Conservation (phyloP, 2,329 filamentous ascomycete species). For the Alternaria sp. region DNA sequence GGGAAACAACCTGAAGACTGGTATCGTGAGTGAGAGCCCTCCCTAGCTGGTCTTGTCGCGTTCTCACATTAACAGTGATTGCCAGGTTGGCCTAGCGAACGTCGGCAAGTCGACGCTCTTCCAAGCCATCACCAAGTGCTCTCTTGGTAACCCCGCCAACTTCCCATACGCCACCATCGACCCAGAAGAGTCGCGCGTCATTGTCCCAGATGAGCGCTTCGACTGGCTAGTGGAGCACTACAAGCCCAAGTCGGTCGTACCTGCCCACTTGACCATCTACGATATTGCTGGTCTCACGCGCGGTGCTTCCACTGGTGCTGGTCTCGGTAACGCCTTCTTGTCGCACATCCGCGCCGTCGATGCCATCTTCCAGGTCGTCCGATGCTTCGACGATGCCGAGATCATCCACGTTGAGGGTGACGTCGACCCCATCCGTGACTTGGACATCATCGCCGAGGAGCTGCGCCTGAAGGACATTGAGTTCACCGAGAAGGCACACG, state of each 20-base stretch:
- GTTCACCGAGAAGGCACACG: slow-evolving; percentile 94
- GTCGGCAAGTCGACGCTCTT: slow-evolving; percentile 99
- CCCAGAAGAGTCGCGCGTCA: slow-evolving; percentile 95
- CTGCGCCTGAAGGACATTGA: slow-evolving; percentile 98
- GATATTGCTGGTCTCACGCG: slow-evolving; percentile 97
- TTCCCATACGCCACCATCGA: slow-evolving; percentile 99
- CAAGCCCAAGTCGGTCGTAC: slow-evolving; percentile 96
- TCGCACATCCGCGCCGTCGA: slow-evolving; percentile 98
- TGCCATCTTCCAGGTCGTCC: slow-evolving; percentile 96
- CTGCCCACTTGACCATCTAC: slow-evolving; percentile 96
- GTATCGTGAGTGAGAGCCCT: slow-evolving; percentile 81
- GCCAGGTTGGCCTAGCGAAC: slow-evolving; percentile 94
- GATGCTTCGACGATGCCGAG: slow-evolving; percentile 98
- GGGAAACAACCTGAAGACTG: slow-evolving; percentile 98
- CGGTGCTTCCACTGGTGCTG: slow-evolving; percentile 94
- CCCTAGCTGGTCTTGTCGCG: slow-evolving; percentile 35
- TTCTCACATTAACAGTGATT: slow-evolving; percentile 53
- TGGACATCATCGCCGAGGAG: slow-evolving; percentile 97
- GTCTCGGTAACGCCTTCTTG: slow-evolving; percentile 96
- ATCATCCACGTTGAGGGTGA: slow-evolving; percentile 99
- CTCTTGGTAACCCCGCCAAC: slow-evolving; percentile 97
- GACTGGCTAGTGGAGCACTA: slow-evolving; percentile 97
- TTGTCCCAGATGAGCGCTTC: slow-evolving; percentile 94
- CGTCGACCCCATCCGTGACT: slow-evolving; percentile 90
- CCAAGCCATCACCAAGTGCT: slow-evolving; percentile 98